phyloP scores from a whole-genome alignment of 2,329 filamentous ascomycete species.

The Mycosphaerella sp. region DNA sequence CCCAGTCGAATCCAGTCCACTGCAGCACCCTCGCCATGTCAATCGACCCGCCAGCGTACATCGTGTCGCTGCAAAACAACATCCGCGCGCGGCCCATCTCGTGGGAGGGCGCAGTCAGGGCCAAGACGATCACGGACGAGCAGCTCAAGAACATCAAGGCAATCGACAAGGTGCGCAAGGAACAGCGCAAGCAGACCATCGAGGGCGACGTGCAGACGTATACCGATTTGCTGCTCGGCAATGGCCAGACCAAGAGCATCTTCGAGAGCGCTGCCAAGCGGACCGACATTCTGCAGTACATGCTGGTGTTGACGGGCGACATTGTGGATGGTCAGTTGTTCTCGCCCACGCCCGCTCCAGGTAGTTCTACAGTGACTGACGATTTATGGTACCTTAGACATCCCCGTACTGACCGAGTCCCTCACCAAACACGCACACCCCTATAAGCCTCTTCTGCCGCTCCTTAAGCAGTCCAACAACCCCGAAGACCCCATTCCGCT shows the following conservation, averaged over 20 bases:
- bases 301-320: slow-evolving; percentile 82
- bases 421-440: slow-evolving; percentile 65
- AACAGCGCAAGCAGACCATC: slow-evolving; percentile 76
- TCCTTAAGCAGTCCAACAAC: slow-evolving; percentile 76
- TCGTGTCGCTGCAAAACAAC: slow-evolving; percentile 87
- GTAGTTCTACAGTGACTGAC: too few species aligned
- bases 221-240: slow-evolving; percentile 70
- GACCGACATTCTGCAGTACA: slow-evolving; percentile 88
- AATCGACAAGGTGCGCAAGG: slow-evolving; percentile 92
- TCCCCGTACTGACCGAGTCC: slow-evolving; percentile 69
- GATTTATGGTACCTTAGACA: slow-evolving; percentile 51
- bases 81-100: slow-evolving; percentile 93
- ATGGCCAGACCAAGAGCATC: slow-evolving; percentile 57
- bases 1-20: background rate
- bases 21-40: slow-evolving; percentile 56
- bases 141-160: slow-evolving; percentile 94
- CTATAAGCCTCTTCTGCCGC: slow-evolving; percentile 72
- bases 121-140: slow-evolving; percentile 86
- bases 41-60: slow-evolving; percentile 83
- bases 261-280: slow-evolving; percentile 80
- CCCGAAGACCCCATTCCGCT: slow-evolving; percentile 83
- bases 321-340: slow-evolving; percentile 66
- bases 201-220: slow-evolving; percentile 76
- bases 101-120: slow-evolving; percentile 93
- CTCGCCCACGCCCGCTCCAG: too few species aligned